Base-by-base conservation (phyloP, 352 stramenopile genomes). In the Phytophthora brassicae region DNA sequence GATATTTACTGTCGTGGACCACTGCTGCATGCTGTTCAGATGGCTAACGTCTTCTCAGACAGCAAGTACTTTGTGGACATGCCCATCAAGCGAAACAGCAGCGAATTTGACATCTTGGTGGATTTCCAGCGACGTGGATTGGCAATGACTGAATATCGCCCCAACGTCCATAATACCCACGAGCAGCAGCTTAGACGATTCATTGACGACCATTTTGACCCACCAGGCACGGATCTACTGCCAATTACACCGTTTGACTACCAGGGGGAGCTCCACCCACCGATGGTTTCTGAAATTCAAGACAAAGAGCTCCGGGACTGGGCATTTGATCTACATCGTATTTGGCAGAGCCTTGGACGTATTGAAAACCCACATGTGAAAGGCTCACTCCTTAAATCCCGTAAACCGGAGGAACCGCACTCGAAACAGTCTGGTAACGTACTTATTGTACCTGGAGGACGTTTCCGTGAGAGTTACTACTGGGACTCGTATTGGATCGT, bases 401-500 rank as follows among this genome's bases (percentile, higher is more conserved):
- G 44, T 26, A 57, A 68, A 49, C 55, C 90, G 23, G 47, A 72
- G 7, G 55, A 77, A 45, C 51, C 59, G 26, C 60, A 64, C 42
- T 53, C 79, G 33, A 53, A 70, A 12, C 75, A 65, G 24, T 53
- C 66, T 33, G 75, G 76, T 38, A 83, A 89, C 33, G 73, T 93
- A 23, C 60, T 97, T 35, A 89, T 97, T 39, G 83, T 97, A 0
- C 90, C 89, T 6, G 92, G 90, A 17, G 92, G 88, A 5, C 79
- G 92, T n/a, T 98, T 98, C 63, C 82, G 89, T 9, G 92, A 98
- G 67, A 88, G 72, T 36, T 98, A 97, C 73, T 97, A 97, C 66
- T 97, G 92, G 92, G 92, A 98, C 60, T 92, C 82, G 55, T 97
- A 92, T 70, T 98, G 92, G 92, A 97, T 97, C 49, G 80, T 97